Percentiles rank a stretch among this genome's conserved stretches.
Evolutionary conservation across 2,329 filamentous ascomycete species (phyloP).

Genomic region (Drechmeria coniospora): DNA sequence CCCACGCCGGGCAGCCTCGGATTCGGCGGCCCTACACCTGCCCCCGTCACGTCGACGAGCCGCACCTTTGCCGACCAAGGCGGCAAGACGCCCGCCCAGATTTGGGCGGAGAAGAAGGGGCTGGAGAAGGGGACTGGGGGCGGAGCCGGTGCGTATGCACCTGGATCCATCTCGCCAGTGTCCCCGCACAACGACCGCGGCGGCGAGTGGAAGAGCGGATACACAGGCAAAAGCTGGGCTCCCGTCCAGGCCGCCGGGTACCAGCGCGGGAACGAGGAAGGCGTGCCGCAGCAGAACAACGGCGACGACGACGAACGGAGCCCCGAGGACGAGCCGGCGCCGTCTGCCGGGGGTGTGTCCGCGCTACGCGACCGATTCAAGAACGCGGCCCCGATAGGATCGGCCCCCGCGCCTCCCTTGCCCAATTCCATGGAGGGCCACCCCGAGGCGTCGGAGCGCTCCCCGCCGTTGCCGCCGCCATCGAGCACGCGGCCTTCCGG

Average conservation of each 20-base stretch:
- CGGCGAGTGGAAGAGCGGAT: slow-evolving; percentile 78
- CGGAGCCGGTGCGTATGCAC: slow-evolving; percentile 24
- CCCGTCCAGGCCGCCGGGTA: slow-evolving; percentile 56
- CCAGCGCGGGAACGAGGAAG: slow-evolving; percentile 42
- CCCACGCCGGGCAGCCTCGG: slow-evolving; percentile 58
- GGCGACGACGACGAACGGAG: slow-evolving; percentile 31
- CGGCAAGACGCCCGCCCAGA: slow-evolving; percentile 89
- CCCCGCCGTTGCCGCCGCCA: slow-evolving; percentile 33
- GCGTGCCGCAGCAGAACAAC: slow-evolving; percentile 43
- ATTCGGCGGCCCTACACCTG: slow-evolving; percentile 39
- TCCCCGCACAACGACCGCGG: slow-evolving; percentile 56
- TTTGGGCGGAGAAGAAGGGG: slow-evolving; percentile 97
- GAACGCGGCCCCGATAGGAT: slow-evolving; percentile 55
- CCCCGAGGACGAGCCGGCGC: slow-evolving; percentile 33
- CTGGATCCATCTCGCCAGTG: slow-evolving; percentile 36
- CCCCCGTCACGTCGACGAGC: slow-evolving; percentile 64
- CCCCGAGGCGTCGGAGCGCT: not conserved
- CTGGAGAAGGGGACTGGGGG: slow-evolving; percentile 49
- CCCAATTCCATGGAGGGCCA: slow-evolving; percentile 14
- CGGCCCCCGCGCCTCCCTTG: slow-evolving; percentile 20
- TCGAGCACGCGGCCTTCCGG: slow-evolving; percentile 55
- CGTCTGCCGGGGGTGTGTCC: slow-evolving; percentile 49
- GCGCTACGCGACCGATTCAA: slow-evolving; percentile 74
- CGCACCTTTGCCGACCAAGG: slow-evolving; percentile 88
- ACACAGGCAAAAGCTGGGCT: slow-evolving; percentile 79